Conservation (phyloP, 371 early-diverging fungal genomes). For the Rhizopus sp. region DNA sequence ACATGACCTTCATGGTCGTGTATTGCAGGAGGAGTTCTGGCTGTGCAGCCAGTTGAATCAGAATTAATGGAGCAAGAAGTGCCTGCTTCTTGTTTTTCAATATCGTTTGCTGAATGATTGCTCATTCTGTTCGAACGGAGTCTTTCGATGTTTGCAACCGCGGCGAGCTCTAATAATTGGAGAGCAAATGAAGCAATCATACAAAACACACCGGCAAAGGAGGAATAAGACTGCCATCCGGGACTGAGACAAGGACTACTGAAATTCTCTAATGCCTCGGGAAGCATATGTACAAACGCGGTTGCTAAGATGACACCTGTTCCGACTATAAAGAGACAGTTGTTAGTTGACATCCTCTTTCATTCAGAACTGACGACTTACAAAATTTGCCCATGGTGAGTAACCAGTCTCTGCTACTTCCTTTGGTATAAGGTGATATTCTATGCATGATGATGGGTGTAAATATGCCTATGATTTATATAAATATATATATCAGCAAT, state of each 20-base stretch:
- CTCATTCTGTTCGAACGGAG: slow-evolving; percentile 16
- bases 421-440: slow-evolving; percentile 34
- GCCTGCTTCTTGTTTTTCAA: slow-evolving; percentile 17
- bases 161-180: slow-evolving; percentile 41
- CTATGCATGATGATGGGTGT: slow-evolving; percentile 43
- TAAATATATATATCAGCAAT: background rate
- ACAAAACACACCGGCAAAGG: slow-evolving; percentile 49
- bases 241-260: slow-evolving; percentile 40
- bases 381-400: slow-evolving; percentile 49
- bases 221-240: slow-evolving; percentile 39
- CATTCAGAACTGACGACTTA: slow-evolving; percentile 22
- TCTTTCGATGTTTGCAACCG: slow-evolving; percentile 31
- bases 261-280: slow-evolving; percentile 43
- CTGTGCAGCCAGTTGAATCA: slow-evolving; percentile 15
- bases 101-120: slow-evolving; percentile 11
- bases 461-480: slow-evolving; percentile 34
- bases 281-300: slow-evolving; percentile 53
- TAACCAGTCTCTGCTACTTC: slow-evolving; percentile 34
- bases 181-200: slow-evolving; percentile 49
- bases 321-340: slow-evolving; percentile 31
- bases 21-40: slow-evolving; percentile 10
- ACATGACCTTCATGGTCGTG: slow-evolving; percentile 18
- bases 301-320: slow-evolving; percentile 51
- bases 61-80: slow-evolving; percentile 8
- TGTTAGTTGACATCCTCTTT: background rate